Base-by-base conservation (phyloP, 257 asterid genomes). In the Solanum chiquidenum region DNA sequence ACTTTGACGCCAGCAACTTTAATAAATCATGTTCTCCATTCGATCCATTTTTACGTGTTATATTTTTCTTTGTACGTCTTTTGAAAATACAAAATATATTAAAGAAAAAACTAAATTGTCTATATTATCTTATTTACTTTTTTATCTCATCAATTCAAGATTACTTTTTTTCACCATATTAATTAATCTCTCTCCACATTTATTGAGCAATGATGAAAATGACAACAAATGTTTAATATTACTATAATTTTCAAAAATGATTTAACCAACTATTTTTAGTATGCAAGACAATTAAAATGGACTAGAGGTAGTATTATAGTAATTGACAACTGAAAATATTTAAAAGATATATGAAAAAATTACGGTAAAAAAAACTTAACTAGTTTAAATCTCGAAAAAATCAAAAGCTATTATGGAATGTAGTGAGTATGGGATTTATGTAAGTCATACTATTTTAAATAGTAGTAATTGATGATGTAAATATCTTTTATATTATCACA, bases 311-410 rank as follows among this genome's bases (percentile, higher is more conserved):
- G 16, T n/a, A n/a, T n/a, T 55, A 55, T 55, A 18, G 64, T 55
- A 55, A 55, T 18, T 55, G 4, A 55, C 64, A 2, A 55, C 0
- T 18, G 0, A 1, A 6, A 55, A 55, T 55, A 6, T 46, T 44
- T 52, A 52, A 1, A 49, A 52, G 60, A 49, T 49, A 16, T 49
- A 49, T 49, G 0, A 16, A 2, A 52, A 2, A 0, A 4, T 60
- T 60, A 23, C 3, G 0, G 0, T 60, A 4, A 62, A 23, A 62
- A 2, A 3, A 23, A 23, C 1, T 0, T 62, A 62, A 4, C 14
- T 23, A 0, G 7, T 23, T 10, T 62, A 62, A 62, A 23, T 62
- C 0, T 62, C 6, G 0, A 16, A 3, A 60, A 62, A 62, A 1
- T 55, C 2, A 21, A 20, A 18, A 6, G 9, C 0, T 49, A 49